These are phyloP conservation scores for Salvia sclarea DNA, from an alignment of 305 asterid genomes.

Conservation along the genomic window DNA sequence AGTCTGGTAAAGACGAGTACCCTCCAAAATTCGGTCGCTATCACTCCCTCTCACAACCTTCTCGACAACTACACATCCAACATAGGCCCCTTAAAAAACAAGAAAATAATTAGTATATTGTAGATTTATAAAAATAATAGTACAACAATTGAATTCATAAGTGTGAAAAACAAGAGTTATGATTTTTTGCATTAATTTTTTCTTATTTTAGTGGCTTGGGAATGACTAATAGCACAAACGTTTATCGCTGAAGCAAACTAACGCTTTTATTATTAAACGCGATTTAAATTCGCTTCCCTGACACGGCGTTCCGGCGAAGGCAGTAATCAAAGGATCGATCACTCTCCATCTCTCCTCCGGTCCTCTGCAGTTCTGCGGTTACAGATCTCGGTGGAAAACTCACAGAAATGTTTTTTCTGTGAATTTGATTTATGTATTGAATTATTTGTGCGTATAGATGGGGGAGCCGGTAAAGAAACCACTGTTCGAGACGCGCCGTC, in stretches of 20 bases:
- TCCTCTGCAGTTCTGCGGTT: constrained; percentile 34
- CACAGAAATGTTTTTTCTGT: constrained; percentile 33
- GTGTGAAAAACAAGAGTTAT: too few species aligned
- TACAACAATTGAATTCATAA: too few species aligned
- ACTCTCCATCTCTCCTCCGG: constrained; percentile 18
- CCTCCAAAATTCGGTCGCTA: too few species aligned
- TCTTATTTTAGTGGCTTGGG: too few species aligned
- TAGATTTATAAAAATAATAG: too few species aligned
- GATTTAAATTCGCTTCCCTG: background rate
- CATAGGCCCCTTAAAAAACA: too few species aligned
- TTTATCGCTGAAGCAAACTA: too few species aligned
- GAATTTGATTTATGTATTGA: constrained; percentile 17
- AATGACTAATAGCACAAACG: background rate
- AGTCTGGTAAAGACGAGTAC: too few species aligned
- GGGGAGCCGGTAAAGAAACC: constrained; percentile 51
- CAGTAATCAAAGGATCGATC: constrained; percentile 3
- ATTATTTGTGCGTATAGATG: constrained; percentile 37
- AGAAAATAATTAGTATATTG: too few species aligned
- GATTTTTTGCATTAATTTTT: too few species aligned
- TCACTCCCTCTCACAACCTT: too few species aligned
- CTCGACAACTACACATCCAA: too few species aligned
- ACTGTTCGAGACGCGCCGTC: constrained; percentile 74
- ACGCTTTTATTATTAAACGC: background rate
- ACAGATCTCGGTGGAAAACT: constrained; percentile 43
- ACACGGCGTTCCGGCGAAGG: constrained; percentile 15